Evolutionary conservation across 176 grass and related monocot genomes (phyloP), one percentile per base, ranked within the genome.

Genomic region (Triticum timopheevii): DNA sequence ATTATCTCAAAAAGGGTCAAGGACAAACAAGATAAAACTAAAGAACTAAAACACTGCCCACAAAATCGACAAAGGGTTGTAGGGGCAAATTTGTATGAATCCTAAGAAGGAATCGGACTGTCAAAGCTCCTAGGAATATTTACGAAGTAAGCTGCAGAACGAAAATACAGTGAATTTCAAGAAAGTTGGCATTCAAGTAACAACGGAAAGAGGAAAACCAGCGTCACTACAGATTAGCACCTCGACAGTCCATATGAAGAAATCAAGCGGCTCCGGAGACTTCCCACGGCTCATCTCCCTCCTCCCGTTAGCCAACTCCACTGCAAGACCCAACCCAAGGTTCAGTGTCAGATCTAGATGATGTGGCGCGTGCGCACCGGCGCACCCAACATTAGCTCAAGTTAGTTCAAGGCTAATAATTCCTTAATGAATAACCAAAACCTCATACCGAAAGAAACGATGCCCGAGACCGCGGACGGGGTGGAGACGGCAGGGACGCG

Each of bases 231-330:
- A 82, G 40, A 81, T 54, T 45, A 65, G 54, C 30, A 94, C 92
- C 89, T 94, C 89, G 34, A 94, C 87, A 36, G 92, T 94, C 92
- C 92, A 94, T 54, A 94, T 91, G 92, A 94, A 94, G 83, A 94
- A 89, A 91, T 94, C 89, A 64, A 91, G 76, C 52, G 92, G 89
- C 58, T 94, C 89, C 22, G 92, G 92, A 35, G 89, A 89, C 68
- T 86, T 86, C 64, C 83, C 89, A 5, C 90, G 87, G 64, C 84
- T 86, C 89, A 78, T 85, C 76, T 94, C 89, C 80, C 64, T 87
- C 86, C 81, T 87, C 73, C 76, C n/a, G 24, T 20, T 24, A 83
- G 76, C 39, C 63, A 74, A 79, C n/a, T 42, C 71, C 33, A 73
- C 84, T 90, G 74, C 73, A 79, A 73, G 65, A 59, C 13, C 15